These are phyloP conservation scores for Microglena sp. DNA, from an alignment of 139 green algal genomes.

Conservation along the genomic window DNA sequence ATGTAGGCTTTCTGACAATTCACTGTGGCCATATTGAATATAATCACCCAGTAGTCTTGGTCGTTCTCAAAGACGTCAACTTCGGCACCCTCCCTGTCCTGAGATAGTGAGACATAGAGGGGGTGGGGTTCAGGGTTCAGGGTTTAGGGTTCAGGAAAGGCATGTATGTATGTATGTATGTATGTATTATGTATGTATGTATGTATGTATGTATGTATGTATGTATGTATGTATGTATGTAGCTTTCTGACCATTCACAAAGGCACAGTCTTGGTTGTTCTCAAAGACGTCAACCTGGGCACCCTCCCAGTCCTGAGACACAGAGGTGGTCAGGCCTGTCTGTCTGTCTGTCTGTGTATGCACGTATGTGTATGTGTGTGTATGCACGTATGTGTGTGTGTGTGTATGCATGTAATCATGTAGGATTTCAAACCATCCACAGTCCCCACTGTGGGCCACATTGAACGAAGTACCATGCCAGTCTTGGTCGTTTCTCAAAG, in stretches of 20 bases:
- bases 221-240: not conserved
- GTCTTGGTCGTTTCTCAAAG: too few relatives aligned
- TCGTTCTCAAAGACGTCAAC: conserved; percentile 45
- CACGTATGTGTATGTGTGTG: not conserved
- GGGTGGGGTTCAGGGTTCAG: too few relatives aligned
- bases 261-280: conserved; percentile 46
- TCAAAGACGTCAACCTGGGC: conserved; percentile 33
- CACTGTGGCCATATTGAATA: not conserved
- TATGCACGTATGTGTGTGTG: not conserved
- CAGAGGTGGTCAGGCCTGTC: not conserved
- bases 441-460: too few relatives aligned
- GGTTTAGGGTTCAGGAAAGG: too few relatives aligned
- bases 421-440: too few relatives aligned
- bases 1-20: not conserved
- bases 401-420: too few relatives aligned
- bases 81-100: conserved; percentile 37
- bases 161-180: not conserved
- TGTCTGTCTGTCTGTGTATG: not conserved
- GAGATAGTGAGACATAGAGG: too few relatives aligned
- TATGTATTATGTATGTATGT: not conserved
- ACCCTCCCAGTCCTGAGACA: conserved; percentile 40
- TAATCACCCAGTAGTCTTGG: conserved; percentile 45
- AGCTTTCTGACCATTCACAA: too few relatives aligned
- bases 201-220: not conserved
- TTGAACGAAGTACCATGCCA: too few relatives aligned